Percentiles rank a stretch among this genome's conserved stretches.
phyloP scores from a whole-genome alignment of 176 grass and related monocot species.

The Raddia guianensis region DNA sequence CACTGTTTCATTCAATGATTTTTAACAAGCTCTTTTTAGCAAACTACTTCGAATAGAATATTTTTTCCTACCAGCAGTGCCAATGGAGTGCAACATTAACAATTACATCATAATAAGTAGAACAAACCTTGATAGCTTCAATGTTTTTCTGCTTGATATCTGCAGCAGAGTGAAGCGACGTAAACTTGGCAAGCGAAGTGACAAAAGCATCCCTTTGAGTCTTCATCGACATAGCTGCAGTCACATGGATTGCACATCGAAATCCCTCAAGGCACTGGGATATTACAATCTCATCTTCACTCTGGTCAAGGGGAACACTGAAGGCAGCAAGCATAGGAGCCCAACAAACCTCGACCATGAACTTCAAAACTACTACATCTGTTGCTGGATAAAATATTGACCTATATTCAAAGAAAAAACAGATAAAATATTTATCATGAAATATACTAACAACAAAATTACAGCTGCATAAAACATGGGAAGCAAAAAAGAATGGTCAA shows the following conservation, averaged over 20 bases:
- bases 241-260: conserved; percentile 93
- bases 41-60: conserved; percentile 34
- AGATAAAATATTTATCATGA: conserved; percentile 39
- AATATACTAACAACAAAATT: conserved; percentile 36
- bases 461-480: neutral
- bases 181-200: conserved; percentile 98
- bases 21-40: neutral
- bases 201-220: conserved; percentile 98
- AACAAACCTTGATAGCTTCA: conserved; percentile 92
- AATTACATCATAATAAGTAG: conserved; percentile 33
- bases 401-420: conserved; percentile 61
- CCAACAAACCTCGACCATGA: conserved; percentile 99
- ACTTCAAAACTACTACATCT: conserved; percentile 91
- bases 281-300: conserved; percentile 80
- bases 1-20: conserved; percentile 20
- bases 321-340: conserved; percentile 99
- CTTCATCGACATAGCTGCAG: conserved; percentile 98
- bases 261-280: conserved; percentile 94
- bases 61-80: neutral
- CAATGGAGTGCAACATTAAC: conserved; percentile 9
- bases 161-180: conserved; percentile 88
- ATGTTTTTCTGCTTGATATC: conserved; percentile 99
- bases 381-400: conserved; percentile 95
- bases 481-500: conserved; percentile 35
- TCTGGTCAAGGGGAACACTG: conserved; percentile 97